Base-by-base conservation (phyloP, 768 basidiomycete species). In the Naematelia encephala region DNA sequence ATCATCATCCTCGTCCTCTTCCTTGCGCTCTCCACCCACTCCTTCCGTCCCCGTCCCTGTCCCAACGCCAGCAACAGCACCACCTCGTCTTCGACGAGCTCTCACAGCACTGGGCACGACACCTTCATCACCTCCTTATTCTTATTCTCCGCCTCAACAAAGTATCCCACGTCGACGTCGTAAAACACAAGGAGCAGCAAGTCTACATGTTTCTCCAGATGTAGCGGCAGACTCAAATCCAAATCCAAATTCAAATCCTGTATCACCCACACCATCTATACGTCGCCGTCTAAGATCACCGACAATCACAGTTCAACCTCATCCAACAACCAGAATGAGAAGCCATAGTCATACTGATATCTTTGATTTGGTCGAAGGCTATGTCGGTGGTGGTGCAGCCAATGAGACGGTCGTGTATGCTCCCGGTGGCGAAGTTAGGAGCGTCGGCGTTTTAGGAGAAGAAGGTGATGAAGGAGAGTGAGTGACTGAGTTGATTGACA, bases 281-380 rank as follows among this genome's bases (percentile, higher is more conserved):
- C 50, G 63, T 3, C 25, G 53, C 13, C 19, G 66, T 34, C 29
- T 63, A 4, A 30, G 66, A 4, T 26, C 48, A 4, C 58, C 62
- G 11, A 63, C 59, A 2, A 13, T 63, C 13, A 23, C 14, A 8
- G 22, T 16, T 22, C 50, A 43, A 14, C 42, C 44, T 19, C 48
- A 34, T 14, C 64, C 64, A 3, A 56, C 60, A 4, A 56, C 58
- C 60, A 66, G 43, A 46, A 64, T 39, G 10, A 57, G 73, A 29
- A 69, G 66, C 29, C 47, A 62, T 28, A 72, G 69, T 47, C 73
- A 77, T 61, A 64, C 66, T 12, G 73, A 77, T 53, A 73, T 77
- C 16, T 60, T 66, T 30, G 42, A 66, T 30, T 60, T 77, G 25
- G 70, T 77, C 3, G 72, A 74, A 29, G 68, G 73, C 4, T 77